Evolutionary conservation across 345 rosid genomes (phyloP), one percentile per base, ranked within the genome.

Genomic region (Bruguiera gymnorhiza): DNA sequence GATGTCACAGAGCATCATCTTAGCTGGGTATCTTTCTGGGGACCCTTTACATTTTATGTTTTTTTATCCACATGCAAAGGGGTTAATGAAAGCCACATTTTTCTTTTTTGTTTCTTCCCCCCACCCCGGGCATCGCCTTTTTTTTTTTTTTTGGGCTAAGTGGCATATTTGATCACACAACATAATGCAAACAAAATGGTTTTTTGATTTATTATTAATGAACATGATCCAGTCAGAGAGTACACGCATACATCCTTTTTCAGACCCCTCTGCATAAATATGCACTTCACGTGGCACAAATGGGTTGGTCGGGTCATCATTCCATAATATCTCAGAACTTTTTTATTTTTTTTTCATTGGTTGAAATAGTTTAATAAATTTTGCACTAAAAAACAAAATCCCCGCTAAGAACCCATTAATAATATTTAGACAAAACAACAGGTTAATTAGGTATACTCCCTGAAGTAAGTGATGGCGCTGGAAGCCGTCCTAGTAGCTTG

Each of bases 231-330:
- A 27, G 60, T 74, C 72, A 76, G 75, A 23, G 18, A 65, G 48
- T 39, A 24, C 16, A 23, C 30, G n/a, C 21, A n/a, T 61, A 37
- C 61, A 61, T 52, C 51, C 70, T 76, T 24, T 13, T 43, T 13
- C 19, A 46, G 48, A 32, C 36, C 63, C 55, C 65, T 37, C 72
- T 65, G 63, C 79, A 71, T 63, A 77, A 73, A 65, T 76, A 66
- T 53, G 79, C 70, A 60, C 7, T 71, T 85, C 89, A 79, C 85
- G 80, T 85, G 83, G 79, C 72, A 36, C 67, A 60, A 73, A 76
- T 79, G 72, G 73, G 81, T 60, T 71, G 80, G 83, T 76, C 79
- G 70, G 78, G 68, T 65, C 73, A 21, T 55, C 69, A 46, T 68
- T 75, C 72, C 80, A 63, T 37, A 10, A 39, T 39, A 11, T 39